phyloP scores from a whole-genome alignment of 2,329 filamentous ascomycete species.

The Orbilia brochopaga region DNA sequence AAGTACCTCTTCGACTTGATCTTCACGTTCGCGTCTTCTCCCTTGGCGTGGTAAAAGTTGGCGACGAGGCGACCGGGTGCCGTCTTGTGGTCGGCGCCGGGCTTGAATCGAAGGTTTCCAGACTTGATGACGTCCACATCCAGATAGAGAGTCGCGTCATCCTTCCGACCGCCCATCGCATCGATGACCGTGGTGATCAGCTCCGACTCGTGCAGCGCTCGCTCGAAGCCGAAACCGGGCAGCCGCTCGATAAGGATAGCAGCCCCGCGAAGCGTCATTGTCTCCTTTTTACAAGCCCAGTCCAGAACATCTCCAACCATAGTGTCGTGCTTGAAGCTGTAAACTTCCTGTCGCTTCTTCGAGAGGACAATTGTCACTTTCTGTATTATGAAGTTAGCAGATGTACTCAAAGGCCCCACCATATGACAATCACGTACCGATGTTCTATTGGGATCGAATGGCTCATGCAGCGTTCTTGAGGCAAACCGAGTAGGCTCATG shows the following conservation, averaged over 20 bases:
- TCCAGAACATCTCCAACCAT: conserved; percentile 38
- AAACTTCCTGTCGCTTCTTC: conserved; percentile 23
- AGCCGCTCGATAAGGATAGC: conserved; percentile 39
- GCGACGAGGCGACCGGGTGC: conserved; percentile 26
- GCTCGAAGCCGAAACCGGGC: conserved; percentile 42
- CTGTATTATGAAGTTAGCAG: conserved; percentile 14
- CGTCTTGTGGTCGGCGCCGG: conserved; percentile 8
- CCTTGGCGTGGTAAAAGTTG: conserved; percentile 44
- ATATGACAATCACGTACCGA: conserved; percentile 12
- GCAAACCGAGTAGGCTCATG: conserved; percentile 8
- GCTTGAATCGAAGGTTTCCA: conserved; percentile 25
- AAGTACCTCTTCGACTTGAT: conserved; percentile 44
- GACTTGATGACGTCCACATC: conserved; percentile 42
- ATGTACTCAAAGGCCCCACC: neutral
- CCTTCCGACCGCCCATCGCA: conserved; percentile 40
- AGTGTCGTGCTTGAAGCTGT: conserved; percentile 33
- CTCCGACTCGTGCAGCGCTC: conserved; percentile 38
- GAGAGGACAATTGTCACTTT: conserved; percentile 44
- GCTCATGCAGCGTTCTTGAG: neutral
- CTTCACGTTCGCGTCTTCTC: conserved; percentile 43
- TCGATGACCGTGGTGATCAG: conserved; percentile 32
- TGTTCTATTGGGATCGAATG: conserved; percentile 12
- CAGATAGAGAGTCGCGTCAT: conserved; percentile 37
- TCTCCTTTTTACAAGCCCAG: conserved; percentile 43
- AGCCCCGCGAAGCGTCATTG: conserved; percentile 44